phyloP scores from a whole-genome alignment of 78 protist species.

The Dictyostelium discoideum region dicty_2.7 NC_007090.3:843501-844000 shows the following conservation, averaged over 20 bases:
- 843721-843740: neutral
- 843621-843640: constrained; percentile 33
- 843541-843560: constrained; percentile 7
- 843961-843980: constrained; percentile 34
- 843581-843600: constrained; percentile 20
- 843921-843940: constrained; percentile 65
- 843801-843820: constrained; percentile 30
- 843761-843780: constrained; percentile 37
- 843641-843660: constrained; percentile 37
- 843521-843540: constrained; percentile 39
- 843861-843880: constrained; percentile 12
- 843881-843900: constrained; percentile 48
- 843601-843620: constrained; percentile 38
- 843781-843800: constrained; percentile 48
- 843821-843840: constrained; percentile 11
- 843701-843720: neutral
- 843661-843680: neutral
- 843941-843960: neutral
- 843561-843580: neutral
- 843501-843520: constrained; percentile 12
- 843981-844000: constrained; percentile 28
- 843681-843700: neutral
- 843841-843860: neutral
- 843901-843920: constrained; percentile 29
- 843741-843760: constrained; percentile 5